These are phyloP conservation scores for Aspergillus nomiae DNA, from an alignment of 2,329 filamentous ascomycete species.

Conservation along the genomic window DNA sequence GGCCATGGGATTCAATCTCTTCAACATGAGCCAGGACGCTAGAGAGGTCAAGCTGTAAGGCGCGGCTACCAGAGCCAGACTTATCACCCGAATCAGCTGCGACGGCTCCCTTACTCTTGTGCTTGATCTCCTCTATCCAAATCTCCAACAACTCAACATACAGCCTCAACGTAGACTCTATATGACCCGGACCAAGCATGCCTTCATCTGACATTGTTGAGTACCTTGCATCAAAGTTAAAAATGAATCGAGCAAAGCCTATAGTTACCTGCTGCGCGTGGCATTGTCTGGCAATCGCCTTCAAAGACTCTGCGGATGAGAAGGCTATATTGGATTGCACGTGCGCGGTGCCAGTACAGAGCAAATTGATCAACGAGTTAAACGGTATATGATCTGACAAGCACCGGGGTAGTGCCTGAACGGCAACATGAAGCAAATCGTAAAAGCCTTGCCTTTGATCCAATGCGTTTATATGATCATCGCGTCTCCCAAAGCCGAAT, in stretches of 20 bases:
- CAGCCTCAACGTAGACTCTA: conserved; percentile 87
- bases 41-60: conserved; percentile 78
- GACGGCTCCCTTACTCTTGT: conserved; percentile 75
- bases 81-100: conserved; percentile 64
- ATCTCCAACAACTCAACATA: conserved; percentile 94
- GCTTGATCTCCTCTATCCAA: conserved; percentile 95
- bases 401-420: conserved; percentile 93
- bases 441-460: conserved; percentile 96
- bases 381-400: conserved; percentile 88
- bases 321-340: conserved; percentile 88
- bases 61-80: conserved; percentile 66
- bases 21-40: conserved; percentile 92
- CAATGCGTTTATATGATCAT: conserved; percentile 70
- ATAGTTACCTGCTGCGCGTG: conserved; percentile 95
- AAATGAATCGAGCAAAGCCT: conserved; percentile 95
- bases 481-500: conserved; percentile 84
- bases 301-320: conserved; percentile 89
- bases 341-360: conserved; percentile 96
- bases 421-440: conserved; percentile 89
- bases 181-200: conserved; percentile 90
- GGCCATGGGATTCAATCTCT: conserved; percentile 91
- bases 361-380: conserved; percentile 87
- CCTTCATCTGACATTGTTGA: conserved; percentile 97
- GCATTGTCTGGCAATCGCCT: conserved; percentile 90
- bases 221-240: conserved; percentile 97